Base-by-base conservation (phyloP, 805 yeast genomes). In the Kazachstania viticola region DNA sequence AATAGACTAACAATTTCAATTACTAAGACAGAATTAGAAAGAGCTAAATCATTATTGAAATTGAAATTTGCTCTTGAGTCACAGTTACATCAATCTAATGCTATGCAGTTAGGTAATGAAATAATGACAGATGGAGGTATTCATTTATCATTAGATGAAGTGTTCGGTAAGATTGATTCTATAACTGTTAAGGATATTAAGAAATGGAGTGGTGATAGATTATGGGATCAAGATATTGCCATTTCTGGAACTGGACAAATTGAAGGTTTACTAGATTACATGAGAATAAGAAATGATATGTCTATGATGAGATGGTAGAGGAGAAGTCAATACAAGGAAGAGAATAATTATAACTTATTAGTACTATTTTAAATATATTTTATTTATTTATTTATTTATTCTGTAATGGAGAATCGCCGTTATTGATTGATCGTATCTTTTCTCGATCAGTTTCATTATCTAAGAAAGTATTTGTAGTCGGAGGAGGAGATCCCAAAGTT, bases 191-290 rank as follows among this genome's bases (percentile, higher is more conserved):
- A 65, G 45, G 73, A 73, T 44, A 63, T 81, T 42, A 72, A 69
- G 55, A 62, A 69, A 31, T 81, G 91, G 91, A 88, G 91, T 44
- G 69, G 70, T 52, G 65, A 67, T 40, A 66, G 72, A 61, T 67
- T 81, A 58, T 81, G 84, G 81, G 93, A 81, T 63, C 80, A 71
- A 60, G 94, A 81, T 62, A 66, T 81, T 51, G 93, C 83, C 46
- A 64, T 81, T 49, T 69, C 88, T 38, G 91, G 80, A 61, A 72
- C 81, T 42, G 94, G 94, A 61, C 81, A 77, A 65, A 79, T 79
- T 64, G 94, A 81, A 70, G 83, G 67, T 45, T 66, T 81, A 61
- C 66, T 80, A 56, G 94, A 81, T 61, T 81, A 81, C 74, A 68
- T 65, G 73, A 77, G 88, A 75, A 64, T 75, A 60, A 79, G 94